These are phyloP conservation scores for Streptanthus diversifolius DNA, from an alignment of 345 rosid genomes.

Conservation along the genomic window DNA sequence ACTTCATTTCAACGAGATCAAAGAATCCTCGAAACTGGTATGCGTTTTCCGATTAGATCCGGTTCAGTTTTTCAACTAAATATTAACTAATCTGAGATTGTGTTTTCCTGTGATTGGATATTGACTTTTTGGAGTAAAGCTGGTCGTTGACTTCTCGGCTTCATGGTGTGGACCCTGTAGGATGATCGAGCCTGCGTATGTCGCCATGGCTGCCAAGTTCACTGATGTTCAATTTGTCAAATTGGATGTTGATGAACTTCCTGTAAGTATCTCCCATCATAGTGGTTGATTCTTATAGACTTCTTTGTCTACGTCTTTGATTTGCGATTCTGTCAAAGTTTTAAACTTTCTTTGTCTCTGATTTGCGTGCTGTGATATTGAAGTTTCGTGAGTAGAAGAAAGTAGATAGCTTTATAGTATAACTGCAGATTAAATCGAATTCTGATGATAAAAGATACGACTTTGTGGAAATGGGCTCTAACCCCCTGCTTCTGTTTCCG, in stretches of 20 bases:
- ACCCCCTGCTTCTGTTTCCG: too few relatives aligned
- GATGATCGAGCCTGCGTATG: slow-evolving; percentile 57
- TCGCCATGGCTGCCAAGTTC: slow-evolving; percentile 45
- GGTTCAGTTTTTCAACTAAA: too few relatives aligned
- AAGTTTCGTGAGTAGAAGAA: not conserved
- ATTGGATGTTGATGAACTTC: slow-evolving; percentile 80
- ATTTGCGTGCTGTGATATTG: too few relatives aligned
- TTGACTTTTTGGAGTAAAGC: too few relatives aligned
- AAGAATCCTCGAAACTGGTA: slow-evolving; percentile 63
- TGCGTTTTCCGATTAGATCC: not conserved
- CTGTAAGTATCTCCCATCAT: slow-evolving; percentile 43
- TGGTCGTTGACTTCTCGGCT: slow-evolving; percentile 80
- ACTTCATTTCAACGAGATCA: slow-evolving; percentile 62
- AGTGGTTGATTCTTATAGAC: not conserved
- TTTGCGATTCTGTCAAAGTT: not conserved
- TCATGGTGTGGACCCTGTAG: slow-evolving; percentile 90
- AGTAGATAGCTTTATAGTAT: not conserved
- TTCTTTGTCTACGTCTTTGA: not conserved
- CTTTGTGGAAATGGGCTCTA: not conserved
- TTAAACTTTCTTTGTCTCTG: not conserved
- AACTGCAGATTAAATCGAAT: not conserved
- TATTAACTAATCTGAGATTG: too few relatives aligned
- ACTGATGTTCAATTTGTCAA: slow-evolving; percentile 62
- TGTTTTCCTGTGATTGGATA: too few relatives aligned
- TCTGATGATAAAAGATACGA: not conserved